A percentile compares a stretch with the other conserved stretches of the same genome.
Evolutionary conservation across 257 asterid species (phyloP).

Genomic region (Nicotiana benthamiana): DNA sequence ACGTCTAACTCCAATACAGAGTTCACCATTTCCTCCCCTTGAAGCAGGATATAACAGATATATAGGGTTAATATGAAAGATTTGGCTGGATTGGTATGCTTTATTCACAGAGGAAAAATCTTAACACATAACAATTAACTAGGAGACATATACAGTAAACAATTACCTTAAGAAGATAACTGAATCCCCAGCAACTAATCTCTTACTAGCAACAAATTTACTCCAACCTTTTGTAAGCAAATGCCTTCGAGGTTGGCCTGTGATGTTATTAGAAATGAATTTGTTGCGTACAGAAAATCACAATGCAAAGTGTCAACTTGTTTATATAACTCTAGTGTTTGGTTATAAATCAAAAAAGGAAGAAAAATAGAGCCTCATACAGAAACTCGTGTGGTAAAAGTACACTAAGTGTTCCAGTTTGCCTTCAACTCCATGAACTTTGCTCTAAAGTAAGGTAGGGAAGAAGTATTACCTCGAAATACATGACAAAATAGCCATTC

Average conservation of each 20-base stretch:
- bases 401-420: background rate
- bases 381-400: background rate
- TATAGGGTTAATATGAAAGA: background rate
- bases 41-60: background rate
- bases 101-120: background rate
- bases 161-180: slow-evolving; percentile 57
- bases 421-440: background rate
- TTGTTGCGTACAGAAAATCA: background rate
- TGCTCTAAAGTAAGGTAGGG: background rate
- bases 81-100: background rate
- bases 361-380: background rate
- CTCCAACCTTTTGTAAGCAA: slow-evolving; percentile 81
- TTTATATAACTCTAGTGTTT: background rate
- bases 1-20: slow-evolving; percentile 12
- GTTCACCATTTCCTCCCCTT: slow-evolving; percentile 11
- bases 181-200: slow-evolving; percentile 63
- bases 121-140: background rate
- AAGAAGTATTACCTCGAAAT: slow-evolving; percentile 38
- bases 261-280: background rate
- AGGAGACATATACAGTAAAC: background rate
- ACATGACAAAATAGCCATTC: slow-evolving; percentile 69
- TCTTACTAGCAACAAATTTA: slow-evolving; percentile 54
- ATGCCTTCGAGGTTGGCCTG: slow-evolving; percentile 74
- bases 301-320: background rate
- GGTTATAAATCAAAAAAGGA: background rate